Base-by-base conservation (phyloP, 2,329 filamentous ascomycete genomes). In the Dactylonectria macrodidyma region DNA sequence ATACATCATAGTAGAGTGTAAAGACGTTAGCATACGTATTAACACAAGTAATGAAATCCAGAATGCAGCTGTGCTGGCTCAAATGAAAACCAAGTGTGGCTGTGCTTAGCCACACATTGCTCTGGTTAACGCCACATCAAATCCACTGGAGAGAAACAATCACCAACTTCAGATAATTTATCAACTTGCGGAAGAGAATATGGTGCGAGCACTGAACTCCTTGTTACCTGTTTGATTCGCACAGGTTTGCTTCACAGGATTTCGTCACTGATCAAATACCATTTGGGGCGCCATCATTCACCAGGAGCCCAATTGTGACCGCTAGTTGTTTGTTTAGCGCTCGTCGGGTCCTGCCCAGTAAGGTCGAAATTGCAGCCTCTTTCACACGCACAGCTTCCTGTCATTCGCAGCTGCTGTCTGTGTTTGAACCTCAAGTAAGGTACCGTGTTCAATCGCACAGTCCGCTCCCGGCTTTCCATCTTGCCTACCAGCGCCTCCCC, bases 91-190 rank as follows among this genome's bases (percentile, higher is more conserved):
- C 19, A 14, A 22, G 26, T 65, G 68, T 72, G 73, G 73, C 72
- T 73, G 56, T 5, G 8, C n/a, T 51, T 47, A 19, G 67, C 24
- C 44, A 62, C 74, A 71, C 52, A 56, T 33, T 56, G 67, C 19
- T 58, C 67, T 68, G 44, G 58, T 60, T 33, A 33, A 52, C 62
- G 71, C 73, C 73, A 76, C 73, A 71, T 46, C 38, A n/a, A 62
- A 63, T 69, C 74, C 74, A 76, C 74, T 64, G 52, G 55, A 55
- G 62, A 76, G 74, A 76, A 76, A 73, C 73, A 57, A 74, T 76
- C 71, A 58, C 63, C 68, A 69, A 75, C 72, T 70, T 71, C 60
- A 69, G 68, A 67, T 69, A 59, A 59, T 60, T 60, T 57, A 65
- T 30, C 47, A 62, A 50, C 54, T 44, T 55, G 44, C 54, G 51